A percentile compares a stretch with the other conserved stretches of the same genome.
Conservation (phyloP, 1,139 yeast genomes). For the Tardiomyces blankii region DNA sequence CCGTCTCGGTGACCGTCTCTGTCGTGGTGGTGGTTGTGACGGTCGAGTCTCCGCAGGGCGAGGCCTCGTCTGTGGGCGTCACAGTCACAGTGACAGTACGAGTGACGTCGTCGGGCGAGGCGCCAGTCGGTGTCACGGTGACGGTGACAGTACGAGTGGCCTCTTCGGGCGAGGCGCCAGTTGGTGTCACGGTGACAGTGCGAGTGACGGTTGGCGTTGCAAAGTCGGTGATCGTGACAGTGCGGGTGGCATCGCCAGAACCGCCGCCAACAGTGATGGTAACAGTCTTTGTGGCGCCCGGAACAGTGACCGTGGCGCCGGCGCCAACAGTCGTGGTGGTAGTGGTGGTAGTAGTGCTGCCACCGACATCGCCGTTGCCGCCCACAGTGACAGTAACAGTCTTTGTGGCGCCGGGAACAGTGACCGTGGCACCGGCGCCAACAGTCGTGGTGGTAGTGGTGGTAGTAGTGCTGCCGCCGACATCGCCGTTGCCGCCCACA, state of each 20-base stretch:
- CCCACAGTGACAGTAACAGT: background rate
- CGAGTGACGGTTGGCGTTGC: background rate
- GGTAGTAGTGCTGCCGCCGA: background rate
- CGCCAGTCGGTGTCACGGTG: background rate
- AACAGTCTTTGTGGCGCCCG: background rate
- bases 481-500: background rate
- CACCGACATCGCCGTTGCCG: background rate
- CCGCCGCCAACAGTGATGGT: background rate
- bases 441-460: background rate
- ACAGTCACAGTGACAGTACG: background rate
- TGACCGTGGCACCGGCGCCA: background rate
- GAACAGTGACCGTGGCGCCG: background rate
- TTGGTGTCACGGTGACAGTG: background rate
- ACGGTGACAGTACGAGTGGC: background rate
- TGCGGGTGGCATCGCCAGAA: too few species aligned
- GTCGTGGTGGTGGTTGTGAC: background rate
- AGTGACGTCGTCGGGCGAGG: background rate
- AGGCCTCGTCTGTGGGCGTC: background rate
- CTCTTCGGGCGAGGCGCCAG: background rate
- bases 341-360: background rate
- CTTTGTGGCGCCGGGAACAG: background rate
- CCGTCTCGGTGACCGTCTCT: background rate
- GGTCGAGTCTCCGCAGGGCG: background rate
- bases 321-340: background rate
- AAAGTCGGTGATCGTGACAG: too few species aligned